phyloP scores from a whole-genome alignment of 163 green algal species.

The Trebouxiophyceae sp. region DNA sequence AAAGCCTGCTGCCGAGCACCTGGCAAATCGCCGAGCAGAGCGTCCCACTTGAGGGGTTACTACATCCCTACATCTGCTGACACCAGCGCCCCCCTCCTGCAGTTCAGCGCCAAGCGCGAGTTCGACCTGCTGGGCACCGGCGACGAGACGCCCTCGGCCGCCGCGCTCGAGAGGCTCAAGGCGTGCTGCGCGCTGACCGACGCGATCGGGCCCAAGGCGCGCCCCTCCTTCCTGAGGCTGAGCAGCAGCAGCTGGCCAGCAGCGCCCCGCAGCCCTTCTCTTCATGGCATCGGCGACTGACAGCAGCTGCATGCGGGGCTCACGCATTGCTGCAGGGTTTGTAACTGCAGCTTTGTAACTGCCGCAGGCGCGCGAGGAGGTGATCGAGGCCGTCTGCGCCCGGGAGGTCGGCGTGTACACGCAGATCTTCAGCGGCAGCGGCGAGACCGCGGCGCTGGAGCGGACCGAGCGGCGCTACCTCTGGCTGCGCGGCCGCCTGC shows the following conservation, averaged over 20 bases:
- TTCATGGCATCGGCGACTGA: no score
- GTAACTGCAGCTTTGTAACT: no score
- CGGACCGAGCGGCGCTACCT: constrained; percentile 72
- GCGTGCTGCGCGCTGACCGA: constrained; percentile 56
- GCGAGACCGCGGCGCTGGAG: constrained; percentile 80
- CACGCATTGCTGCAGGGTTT: neutral
- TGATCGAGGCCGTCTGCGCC: constrained; percentile 82
- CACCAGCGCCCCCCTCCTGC: no score
- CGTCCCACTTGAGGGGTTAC: no score
- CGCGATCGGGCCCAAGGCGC: constrained; percentile 52
- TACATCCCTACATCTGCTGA: no score
- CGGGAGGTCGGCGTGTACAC: constrained; percentile 88
- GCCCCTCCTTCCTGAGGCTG: no score
- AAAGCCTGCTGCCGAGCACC: no score
- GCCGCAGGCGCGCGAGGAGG: constrained; percentile 73
- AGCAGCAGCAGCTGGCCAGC: no score
- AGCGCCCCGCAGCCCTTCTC: no score
- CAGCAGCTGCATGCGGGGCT: no score
- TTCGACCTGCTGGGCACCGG: constrained; percentile 73
- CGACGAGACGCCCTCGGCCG: constrained; percentile 33
- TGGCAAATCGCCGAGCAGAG: no score
- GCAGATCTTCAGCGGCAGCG: constrained; percentile 48
- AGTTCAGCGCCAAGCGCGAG: constrained; percentile 54
- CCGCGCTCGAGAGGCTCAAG: constrained; percentile 42
- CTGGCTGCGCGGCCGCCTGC: constrained; percentile 60